These are phyloP conservation scores for Sclerotinia sclerotiorum DNA, from an alignment of 2,329 filamentous ascomycete genomes.

Conservation along the genomic window DNA sequence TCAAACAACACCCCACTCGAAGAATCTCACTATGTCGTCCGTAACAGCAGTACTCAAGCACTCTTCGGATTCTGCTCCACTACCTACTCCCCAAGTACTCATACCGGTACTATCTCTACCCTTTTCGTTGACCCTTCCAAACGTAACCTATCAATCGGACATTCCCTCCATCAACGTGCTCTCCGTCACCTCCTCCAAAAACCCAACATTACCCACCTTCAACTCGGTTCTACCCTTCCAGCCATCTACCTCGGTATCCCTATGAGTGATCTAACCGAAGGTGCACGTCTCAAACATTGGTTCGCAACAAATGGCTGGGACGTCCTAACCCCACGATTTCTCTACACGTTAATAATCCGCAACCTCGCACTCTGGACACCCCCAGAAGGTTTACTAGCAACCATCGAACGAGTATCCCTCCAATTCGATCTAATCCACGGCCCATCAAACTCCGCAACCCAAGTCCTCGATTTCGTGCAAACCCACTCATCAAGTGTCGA, in stretches of 20 bases:
- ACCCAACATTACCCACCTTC: constrained; percentile 48
- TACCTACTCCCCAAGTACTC: constrained; percentile 64
- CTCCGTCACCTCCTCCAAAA: constrained; percentile 76
- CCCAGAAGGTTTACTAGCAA: constrained; percentile 60
- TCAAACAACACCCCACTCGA: constrained; percentile 43
- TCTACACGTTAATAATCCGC: constrained; percentile 63
- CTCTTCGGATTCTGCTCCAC: constrained; percentile 92
- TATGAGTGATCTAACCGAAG: constrained; percentile 54
- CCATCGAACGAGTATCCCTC: constrained; percentile 51
- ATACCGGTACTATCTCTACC: constrained; percentile 69
- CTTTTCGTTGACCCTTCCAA: constrained; percentile 88
- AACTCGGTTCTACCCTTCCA: constrained; percentile 77
- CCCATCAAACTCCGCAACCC: constrained; percentile 54
- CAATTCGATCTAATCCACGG: constrained; percentile 68
- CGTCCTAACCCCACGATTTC: constrained; percentile 59
- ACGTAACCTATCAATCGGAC: constrained; percentile 84
- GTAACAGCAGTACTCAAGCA: constrained; percentile 88
- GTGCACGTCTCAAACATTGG: constrained; percentile 61
- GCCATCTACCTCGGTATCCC: constrained; percentile 87
- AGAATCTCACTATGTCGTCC: constrained; percentile 86
- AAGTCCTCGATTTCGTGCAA: constrained; percentile 60
- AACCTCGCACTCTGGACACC: constrained; percentile 60
- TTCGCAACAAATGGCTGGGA: constrained; percentile 92
- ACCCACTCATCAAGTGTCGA: constrained; percentile 58
- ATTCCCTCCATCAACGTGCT: constrained; percentile 83